These are phyloP conservation scores for Fusarium sp. DNA, from an alignment of 2,329 filamentous ascomycete species.

Conservation along the genomic window DNA sequence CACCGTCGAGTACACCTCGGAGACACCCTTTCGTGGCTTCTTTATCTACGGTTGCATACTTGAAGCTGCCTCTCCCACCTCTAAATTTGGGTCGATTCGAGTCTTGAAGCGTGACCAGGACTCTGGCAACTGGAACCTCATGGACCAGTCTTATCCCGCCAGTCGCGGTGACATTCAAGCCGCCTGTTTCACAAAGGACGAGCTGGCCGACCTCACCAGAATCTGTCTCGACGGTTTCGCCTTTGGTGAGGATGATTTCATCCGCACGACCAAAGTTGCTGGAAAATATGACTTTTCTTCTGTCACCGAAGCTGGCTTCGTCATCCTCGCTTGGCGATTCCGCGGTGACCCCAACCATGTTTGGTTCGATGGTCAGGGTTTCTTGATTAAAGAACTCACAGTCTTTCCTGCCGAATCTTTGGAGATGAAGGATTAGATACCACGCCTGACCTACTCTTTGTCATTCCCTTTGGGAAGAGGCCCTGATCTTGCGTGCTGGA, in stretches of 20 bases:
- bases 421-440: background rate
- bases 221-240: background rate
- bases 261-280: background rate
- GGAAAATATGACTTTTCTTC: background rate
- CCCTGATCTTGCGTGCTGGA: background rate
- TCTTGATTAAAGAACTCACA: background rate
- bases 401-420: background rate
- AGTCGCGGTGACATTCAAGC: background rate
- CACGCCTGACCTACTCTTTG: background rate
- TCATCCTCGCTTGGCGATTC: background rate
- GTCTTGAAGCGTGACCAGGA: background rate
- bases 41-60: background rate
- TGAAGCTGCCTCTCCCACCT: background rate
- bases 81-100: background rate
- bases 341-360: background rate
- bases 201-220: background rate
- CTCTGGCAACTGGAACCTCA: background rate
- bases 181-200: background rate
- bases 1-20: background rate
- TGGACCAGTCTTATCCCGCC: background rate
- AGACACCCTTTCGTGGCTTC: background rate
- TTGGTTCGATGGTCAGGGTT: background rate
- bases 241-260: background rate
- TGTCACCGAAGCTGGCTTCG: background rate
- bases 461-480: background rate